phyloP scores from a whole-genome alignment of 441 rosid genomes.

The Populus hybrid region DNA sequence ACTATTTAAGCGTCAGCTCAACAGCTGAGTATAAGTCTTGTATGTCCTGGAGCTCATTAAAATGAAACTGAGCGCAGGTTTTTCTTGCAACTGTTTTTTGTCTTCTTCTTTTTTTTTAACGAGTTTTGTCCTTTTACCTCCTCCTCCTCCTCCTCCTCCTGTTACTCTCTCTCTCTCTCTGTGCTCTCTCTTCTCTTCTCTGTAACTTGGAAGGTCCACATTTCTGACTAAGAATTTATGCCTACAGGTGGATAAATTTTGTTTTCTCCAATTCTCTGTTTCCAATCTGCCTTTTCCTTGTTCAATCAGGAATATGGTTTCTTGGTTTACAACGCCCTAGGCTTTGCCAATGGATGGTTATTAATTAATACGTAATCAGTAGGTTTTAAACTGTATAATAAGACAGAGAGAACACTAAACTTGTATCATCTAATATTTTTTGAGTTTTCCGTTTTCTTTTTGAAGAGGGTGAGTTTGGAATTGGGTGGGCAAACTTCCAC shows the following conservation, averaged over 20 bases:
- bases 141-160: too few relatives aligned
- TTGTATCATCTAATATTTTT: too few relatives aligned
- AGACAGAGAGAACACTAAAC: too few relatives aligned
- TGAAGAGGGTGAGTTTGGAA: not conserved
- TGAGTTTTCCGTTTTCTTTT: too few relatives aligned
- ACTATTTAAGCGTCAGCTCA: not conserved
- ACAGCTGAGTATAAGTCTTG: not conserved
- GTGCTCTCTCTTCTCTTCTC: not conserved
- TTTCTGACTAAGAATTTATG: slow-evolving; percentile 4
- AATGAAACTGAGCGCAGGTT: not conserved
- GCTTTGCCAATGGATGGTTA: too few relatives aligned
- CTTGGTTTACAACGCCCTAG: not conserved
- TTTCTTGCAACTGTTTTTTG: slow-evolving; percentile 3
- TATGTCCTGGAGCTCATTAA: not conserved
- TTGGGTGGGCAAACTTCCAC: not conserved
- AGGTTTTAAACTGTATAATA: too few relatives aligned
- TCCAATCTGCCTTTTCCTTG: not conserved
- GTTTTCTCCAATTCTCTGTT: not conserved
- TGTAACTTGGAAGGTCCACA: not conserved
- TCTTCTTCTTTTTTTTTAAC: not conserved
- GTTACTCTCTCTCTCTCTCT: not conserved
- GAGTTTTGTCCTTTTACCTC: not conserved
- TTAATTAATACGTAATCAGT: too few relatives aligned
- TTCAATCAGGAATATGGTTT: not conserved
- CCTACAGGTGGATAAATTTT: not conserved